Conservation (phyloP, 1,139 yeast species). For the Debaryomycetaceae sp. region DNA sequence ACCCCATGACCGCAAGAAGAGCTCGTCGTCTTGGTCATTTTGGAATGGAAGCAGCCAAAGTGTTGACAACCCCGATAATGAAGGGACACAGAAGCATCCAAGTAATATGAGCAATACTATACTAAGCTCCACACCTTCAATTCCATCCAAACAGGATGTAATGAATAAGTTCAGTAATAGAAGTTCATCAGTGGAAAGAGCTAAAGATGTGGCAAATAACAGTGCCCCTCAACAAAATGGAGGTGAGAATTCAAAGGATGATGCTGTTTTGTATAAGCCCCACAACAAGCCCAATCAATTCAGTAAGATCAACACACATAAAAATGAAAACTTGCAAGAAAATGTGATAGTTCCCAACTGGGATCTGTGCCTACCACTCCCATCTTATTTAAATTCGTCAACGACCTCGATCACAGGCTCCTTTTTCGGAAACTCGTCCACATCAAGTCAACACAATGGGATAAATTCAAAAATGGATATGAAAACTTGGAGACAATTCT, state of each 20-base stretch:
- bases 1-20: conserved; percentile 23
- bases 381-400: conserved; percentile 13
- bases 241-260: conserved; percentile 23
- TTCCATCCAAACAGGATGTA: conserved; percentile 19
- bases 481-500: conserved; percentile 36
- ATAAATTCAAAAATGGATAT: conserved; percentile 22
- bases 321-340: conserved; percentile 40
- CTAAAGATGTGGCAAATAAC: conserved; percentile 33
- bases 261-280: conserved; percentile 47
- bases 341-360: conserved; percentile 45
- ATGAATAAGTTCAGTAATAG: conserved; percentile 24
- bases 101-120: conserved; percentile 29
- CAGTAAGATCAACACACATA: conserved; percentile 43
- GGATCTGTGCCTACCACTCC: conserved; percentile 37
- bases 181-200: conserved; percentile 51
- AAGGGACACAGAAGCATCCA: conserved; percentile 9
- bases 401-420: conserved; percentile 9
- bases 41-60: conserved; percentile 23
- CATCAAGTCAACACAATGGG: conserved; percentile 19
- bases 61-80: conserved; percentile 8
- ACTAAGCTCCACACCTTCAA: conserved; percentile 29
- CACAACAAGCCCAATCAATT: conserved; percentile 42
- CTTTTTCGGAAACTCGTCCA: conserved; percentile 25
- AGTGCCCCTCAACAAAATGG: conserved; percentile 15
- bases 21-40: conserved; percentile 32